Percentiles rank a stretch among this genome's conserved stretches.
These are phyloP conservation scores for Cicer cuneatum DNA, from an alignment of 306 rosid species.

Conservation along the genomic window DNA sequence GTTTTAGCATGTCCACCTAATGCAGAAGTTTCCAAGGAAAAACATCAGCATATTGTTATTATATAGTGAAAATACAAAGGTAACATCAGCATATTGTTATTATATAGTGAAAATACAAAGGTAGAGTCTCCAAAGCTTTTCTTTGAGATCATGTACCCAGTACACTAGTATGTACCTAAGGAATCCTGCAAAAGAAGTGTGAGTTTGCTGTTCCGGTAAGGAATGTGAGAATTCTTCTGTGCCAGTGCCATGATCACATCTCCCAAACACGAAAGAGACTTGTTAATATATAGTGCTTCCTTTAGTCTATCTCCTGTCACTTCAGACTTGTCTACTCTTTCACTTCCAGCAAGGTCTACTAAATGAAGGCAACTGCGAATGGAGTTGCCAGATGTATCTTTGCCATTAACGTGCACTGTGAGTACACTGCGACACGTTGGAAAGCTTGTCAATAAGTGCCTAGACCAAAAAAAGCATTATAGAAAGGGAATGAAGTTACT, in stretches of 20 bases:
- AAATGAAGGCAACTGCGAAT: constrained; percentile 84
- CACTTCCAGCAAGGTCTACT: constrained; percentile 98
- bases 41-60: constrained; percentile 3
- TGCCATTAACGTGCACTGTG: constrained; percentile 90
- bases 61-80: background rate
- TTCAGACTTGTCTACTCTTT: constrained; percentile 91
- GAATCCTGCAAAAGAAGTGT: constrained; percentile 95
- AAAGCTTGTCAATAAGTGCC: constrained; percentile 40
- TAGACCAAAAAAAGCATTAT: constrained; percentile 29
- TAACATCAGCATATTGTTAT: constrained; percentile 4
- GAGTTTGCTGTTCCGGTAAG: constrained; percentile 95
- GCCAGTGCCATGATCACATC: constrained; percentile 96
- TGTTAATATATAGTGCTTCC: constrained; percentile 90
- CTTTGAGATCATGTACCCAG: background rate
- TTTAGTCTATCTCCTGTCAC: constrained; percentile 91
- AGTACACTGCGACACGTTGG: constrained; percentile 64
- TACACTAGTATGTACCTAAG: constrained; percentile 55
- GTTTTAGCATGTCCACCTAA: constrained; percentile 97
- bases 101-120: background rate
- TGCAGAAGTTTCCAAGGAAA: constrained; percentile 40
- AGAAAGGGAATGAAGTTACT: background rate
- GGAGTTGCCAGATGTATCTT: constrained; percentile 69
- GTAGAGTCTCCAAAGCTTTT: constrained; percentile 21
- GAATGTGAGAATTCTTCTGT: constrained; percentile 94
- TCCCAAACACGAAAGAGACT: constrained; percentile 95